Evolutionary conservation across 768 basidiomycete genomes (phyloP), one percentile per base, ranked within the genome.

Genomic region (Kockovaella imperatae): DNA sequence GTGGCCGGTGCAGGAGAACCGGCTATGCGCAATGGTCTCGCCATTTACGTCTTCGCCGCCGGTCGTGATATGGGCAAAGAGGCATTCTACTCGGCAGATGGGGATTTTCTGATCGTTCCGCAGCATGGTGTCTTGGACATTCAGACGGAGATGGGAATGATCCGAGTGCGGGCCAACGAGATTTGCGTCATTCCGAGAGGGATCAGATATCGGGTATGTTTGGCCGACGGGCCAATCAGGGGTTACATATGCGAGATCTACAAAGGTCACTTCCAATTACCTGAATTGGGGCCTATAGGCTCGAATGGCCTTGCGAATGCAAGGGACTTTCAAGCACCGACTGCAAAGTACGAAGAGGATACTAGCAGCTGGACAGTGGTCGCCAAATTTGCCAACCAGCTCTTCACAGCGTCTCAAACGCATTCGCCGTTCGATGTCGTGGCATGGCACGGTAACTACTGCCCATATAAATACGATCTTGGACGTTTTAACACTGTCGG

Each of bases 391-490:
- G 17, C 14, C 32, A 34, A 34, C 32, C 14, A 34, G 32, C 17
- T 34, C 14, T 34, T 34, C 4, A 17, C 17, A 13, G 32, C 32
- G 14, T 14, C 32, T 3, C 32, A 34, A 34, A 2, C 14, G 3
- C 32, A 34, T 17, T 14, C 32, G 14, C 32, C 32, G 17, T 34
- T 34, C 4, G 41, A 42, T 5, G 41, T 42, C 1, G 41, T 42
- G 13, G 41, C 41, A 1, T 42, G 17, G 17, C 41, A 42, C 41
- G 41, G 41, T 26, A 42, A 42, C 41, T 42, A 42, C 24, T 20
- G 15, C 18, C 41, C 41, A 42, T 42, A 23, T 26, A 42, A 42
- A 26, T 42, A 42, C 41, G 41, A 42, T 25, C 24, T 42, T 11
- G 41, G 18, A 8, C 14, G 13, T 15, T 42, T 42, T 26, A 42